Conservation (phyloP, 495 filamentous ascomycete genomes). For the Hypoxylon lienhwacheense region DNA sequence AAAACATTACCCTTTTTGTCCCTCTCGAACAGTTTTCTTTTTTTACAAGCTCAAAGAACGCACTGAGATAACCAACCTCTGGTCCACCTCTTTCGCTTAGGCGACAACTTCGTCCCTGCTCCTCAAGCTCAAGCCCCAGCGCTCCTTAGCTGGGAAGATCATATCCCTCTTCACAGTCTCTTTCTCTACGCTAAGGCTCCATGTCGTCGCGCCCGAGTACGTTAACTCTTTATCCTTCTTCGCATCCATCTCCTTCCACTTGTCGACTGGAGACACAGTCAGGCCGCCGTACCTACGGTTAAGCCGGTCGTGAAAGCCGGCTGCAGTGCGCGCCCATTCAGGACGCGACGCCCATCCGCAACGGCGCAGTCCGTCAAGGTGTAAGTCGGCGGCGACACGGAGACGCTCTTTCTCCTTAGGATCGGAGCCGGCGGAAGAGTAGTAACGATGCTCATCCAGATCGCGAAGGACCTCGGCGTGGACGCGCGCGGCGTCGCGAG, state of each 20-base stretch:
- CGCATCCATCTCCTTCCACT: conserved; percentile 6
- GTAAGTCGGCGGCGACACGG: conserved; percentile 12
- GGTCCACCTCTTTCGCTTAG: not conserved
- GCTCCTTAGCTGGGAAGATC: conserved; percentile 22
- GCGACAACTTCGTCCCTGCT: conserved; percentile 33
- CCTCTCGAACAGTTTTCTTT: too few species aligned
- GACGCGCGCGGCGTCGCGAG: conserved; percentile 55
- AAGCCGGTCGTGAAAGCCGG: not conserved
- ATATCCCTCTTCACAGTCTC: conserved; percentile 16
- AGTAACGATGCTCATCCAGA: conserved; percentile 34
- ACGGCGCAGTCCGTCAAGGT: conserved; percentile 16
- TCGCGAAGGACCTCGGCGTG: conserved; percentile 58
- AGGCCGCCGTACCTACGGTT: conserved; percentile 6
- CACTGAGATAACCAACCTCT: too few species aligned
- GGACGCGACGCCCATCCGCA: conserved; percentile 20
- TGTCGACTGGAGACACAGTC: conserved; percentile 11
- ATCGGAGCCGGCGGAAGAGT: not conserved
- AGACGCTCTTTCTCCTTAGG: conserved; percentile 10
- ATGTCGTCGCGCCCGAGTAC: conserved; percentile 19
- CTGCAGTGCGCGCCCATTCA: not conserved
- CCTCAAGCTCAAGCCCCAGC: conserved; percentile 14
- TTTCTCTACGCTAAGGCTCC: conserved; percentile 20
- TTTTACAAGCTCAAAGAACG: too few species aligned
- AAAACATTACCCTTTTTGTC: too few species aligned
- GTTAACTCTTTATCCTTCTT: conserved; percentile 27